Evolutionary conservation across 2,329 filamentous ascomycete genomes (phyloP).

Genomic region (Drechmeria coniospora): DNA sequence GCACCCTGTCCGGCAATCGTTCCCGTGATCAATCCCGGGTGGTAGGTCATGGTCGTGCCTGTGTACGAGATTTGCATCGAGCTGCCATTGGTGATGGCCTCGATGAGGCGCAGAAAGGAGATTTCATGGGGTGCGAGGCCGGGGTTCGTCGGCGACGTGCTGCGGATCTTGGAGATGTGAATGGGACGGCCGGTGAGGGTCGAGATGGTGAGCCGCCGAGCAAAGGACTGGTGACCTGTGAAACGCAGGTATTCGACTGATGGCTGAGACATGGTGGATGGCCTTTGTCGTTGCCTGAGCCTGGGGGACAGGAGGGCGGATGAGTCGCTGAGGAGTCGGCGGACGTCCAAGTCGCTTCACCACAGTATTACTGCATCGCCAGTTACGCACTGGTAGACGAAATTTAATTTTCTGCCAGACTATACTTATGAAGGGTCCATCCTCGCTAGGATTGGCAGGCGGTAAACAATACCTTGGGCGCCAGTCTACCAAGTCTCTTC

Average conservation of each 20-base stretch:
- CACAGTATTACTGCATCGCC: too few species aligned
- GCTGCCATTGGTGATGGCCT: constrained; percentile 87
- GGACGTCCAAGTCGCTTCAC: too few species aligned
- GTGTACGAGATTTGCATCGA: constrained; percentile 93
- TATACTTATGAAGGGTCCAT: too few species aligned
- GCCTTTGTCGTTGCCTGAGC: constrained; percentile 1
- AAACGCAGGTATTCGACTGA: constrained; percentile 52
- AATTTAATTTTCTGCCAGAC: constrained; percentile 25
- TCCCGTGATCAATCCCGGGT: constrained; percentile 83
- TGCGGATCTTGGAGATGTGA: constrained; percentile 87
- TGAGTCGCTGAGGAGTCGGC: neutral
- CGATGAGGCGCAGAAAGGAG: constrained; percentile 87
- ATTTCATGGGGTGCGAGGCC: constrained; percentile 87
- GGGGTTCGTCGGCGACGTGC: constrained; percentile 69
- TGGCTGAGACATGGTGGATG: constrained; percentile 20
- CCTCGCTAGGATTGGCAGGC: too few species aligned
- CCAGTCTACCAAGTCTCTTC: too few species aligned
- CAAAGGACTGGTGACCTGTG: constrained; percentile 68
- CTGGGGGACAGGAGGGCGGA: neutral
- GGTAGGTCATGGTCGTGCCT: constrained; percentile 82
- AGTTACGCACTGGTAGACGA: constrained; percentile 6
- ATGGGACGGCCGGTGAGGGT: constrained; percentile 82
- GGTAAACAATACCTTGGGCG: too few species aligned
- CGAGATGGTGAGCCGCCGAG: constrained; percentile 72
- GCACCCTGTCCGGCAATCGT: constrained; percentile 63